Percentiles rank a stretch among this genome's conserved stretches.
These are phyloP conservation scores for Elongisporangium senticosum DNA, from an alignment of 352 stramenopile genomes.

Conservation along the genomic window DNA sequence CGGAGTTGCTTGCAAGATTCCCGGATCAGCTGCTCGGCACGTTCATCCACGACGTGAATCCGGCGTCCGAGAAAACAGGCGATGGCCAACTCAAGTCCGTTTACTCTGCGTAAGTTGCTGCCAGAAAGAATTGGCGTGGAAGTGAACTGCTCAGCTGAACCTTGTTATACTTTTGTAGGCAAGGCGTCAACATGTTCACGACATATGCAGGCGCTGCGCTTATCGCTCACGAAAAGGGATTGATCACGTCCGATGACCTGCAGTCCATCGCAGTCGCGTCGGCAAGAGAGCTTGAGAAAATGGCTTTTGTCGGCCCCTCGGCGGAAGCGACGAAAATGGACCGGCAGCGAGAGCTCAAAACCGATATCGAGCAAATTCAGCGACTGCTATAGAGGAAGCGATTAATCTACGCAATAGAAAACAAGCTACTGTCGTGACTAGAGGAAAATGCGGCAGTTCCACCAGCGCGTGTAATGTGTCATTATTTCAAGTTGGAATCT, in stretches of 20 bases:
- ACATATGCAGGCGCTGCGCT: constrained; percentile 64
- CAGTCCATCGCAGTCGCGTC: constrained; percentile 29
- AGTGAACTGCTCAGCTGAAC: not conserved
- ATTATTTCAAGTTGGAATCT: too few species aligned
- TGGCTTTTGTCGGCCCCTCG: constrained; percentile 41
- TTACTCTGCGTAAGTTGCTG: constrained; percentile 51
- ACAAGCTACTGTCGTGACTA: too few species aligned
- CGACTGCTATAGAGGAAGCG: constrained; percentile 1
- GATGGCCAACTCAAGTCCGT: constrained; percentile 52
- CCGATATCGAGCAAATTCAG: constrained; percentile 32
- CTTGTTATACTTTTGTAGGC: constrained; percentile 16
- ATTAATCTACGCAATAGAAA: too few species aligned
- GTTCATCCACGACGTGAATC: constrained; percentile 82
- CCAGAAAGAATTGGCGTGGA: not conserved
- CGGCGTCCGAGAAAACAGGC: constrained; percentile 40
- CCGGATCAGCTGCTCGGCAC: constrained; percentile 55
- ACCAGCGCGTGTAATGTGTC: too few species aligned
- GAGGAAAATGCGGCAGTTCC: too few species aligned
- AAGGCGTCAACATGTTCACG: constrained; percentile 70
- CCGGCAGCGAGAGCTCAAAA: constrained; percentile 31
- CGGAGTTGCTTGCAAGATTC: constrained; percentile 46
- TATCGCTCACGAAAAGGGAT: constrained; percentile 44
- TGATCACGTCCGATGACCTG: constrained; percentile 52
- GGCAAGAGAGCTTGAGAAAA: constrained; percentile 38
- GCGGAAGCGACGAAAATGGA: constrained; percentile 30